Evolutionary conservation across 2,329 filamentous ascomycete species (phyloP), one percentile per base, ranked within the genome.

Genomic region (Fusarium chlamydosporum): DNA sequence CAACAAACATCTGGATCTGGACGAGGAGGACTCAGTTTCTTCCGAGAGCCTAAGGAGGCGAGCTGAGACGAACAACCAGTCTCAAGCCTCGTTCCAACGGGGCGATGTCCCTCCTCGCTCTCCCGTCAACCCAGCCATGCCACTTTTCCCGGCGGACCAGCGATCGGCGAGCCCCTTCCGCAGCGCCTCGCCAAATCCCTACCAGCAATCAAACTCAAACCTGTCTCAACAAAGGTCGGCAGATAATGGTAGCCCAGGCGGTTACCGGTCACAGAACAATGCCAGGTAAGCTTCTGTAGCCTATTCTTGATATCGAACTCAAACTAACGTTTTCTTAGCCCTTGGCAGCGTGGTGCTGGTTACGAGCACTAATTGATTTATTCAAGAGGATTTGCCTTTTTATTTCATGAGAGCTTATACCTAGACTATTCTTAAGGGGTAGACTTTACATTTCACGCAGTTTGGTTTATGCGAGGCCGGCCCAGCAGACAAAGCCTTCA

Each of bases 311-410:
- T n/a, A 23, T 31, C 18, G 23, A n/a, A n/a, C n/a, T 41, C 4
- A 59, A 54, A 34, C 75, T 74, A 64, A 72, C 56, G n/a, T 13
- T 9, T 38, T 18, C 27, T 58, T 46, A 82, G 81, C 71, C 81
- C 81, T 27, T 83, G 81, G 81, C 81, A 83, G 69, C 81, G 81
- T 62, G 81, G 81, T 61, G 81, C 81, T 45, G 81, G 81, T 40
- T 83, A 83, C 67, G 81, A 83, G 20, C 77, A 81, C 38, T 74
- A 67, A 66, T 63, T 56, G 69, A 68, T 62, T 43, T 60, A 59
- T 47, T 43, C 13, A 61, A 45, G 38, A 70, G 47, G 43, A 37
- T 47, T 41, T 66, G 23, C 56, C 31, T 56, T 46, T 65, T 67
- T 62, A 50, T 71, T 62, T 64, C 38, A 68, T 50, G 61, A 71